Evolutionary conservation across 1,284 basidiomycete species (phyloP), one percentile per base, ranked within the genome.

Genomic region (Ceratobasidium sp.): DNA sequence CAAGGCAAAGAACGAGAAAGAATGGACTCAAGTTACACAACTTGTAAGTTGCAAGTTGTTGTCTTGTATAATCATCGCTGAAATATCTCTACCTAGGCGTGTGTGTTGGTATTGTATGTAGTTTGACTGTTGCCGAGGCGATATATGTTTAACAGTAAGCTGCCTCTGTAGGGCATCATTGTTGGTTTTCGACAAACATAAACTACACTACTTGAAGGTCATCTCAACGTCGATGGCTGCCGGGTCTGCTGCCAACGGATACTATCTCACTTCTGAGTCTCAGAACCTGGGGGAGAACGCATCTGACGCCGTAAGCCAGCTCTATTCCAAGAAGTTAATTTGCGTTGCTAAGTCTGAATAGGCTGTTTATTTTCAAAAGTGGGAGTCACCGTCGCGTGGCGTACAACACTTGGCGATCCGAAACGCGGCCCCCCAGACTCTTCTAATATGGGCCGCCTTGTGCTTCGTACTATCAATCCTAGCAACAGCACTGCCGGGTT

Each of bases 1-100:
- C 56, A 72, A 72, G 42, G 3, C 55, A 6, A 72, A 72, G 42
- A 72, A 72, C n/a, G 70, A 72, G 23, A 12, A 23, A 20, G 70
- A 72, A 61, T 72, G 70, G 70, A 72, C 18, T 3, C 70, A 49
- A n/a, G 56, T 61, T 60, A 49, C 61, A 26, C 28, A 55, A 2
- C 42, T 72, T 18, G 70, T 72, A 28, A 26, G 70, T 18, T 18
- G 13, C 13, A n/a, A 5, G 2, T 44, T 61, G 6, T 42, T 15
- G 33, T 7, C 18, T 10, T 4, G n/a, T 1, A 33, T 23, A 53
- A 61, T 26, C 18, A 12, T 18, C 33, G 20, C 20, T 23, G n/a
- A 39, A 46, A 44, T 70, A n/a, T 12, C 28, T 40, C 18, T 26
- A 60, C n/a, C 10, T 56, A 75, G 72, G 72, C 60, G 7, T 63